Evolutionary conservation across 2,329 filamentous ascomycete species (phyloP), one percentile per base, ranked within the genome.

Genomic region (Cladosporium cucumerinum): DNA sequence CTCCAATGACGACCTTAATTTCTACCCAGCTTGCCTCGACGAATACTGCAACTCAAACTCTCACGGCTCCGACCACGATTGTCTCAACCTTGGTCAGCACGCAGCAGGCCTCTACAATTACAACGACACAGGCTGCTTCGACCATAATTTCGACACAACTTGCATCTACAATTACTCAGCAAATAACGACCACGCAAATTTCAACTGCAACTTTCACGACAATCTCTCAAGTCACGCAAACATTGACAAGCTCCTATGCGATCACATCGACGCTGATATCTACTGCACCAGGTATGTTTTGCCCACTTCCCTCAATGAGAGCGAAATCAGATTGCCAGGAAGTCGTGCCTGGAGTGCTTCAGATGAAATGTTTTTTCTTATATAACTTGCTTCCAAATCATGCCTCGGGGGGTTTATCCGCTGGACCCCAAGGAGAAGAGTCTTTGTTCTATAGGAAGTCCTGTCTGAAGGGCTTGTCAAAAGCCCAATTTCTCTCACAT

Each of bases 161-260:
- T 23, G 57, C 57, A 16, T 48, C 57, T 5, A 59, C 57, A 6
- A 21, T 48, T 6, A 59, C 57, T 3, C 57, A 59, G 57, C 36
- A 59, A 48, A 59, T 59, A 5, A 61, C 48, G 3, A 52, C 58
- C 5, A 61, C 58, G n/a, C 28, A 61, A 12, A 30, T 49, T 6
- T 21, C 39, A 2, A 60, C 57, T 7, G 49, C 60, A 12, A 57
- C 51, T 16, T 48, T 48, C 61, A 63, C 61, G 21, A 63, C 61
- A 6, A 21, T 63, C 7, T 62, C 60, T 34, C 25, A 55, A 23
- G 48, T 43, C 32, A 55, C 60, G 12, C 48, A 62, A 28, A 62
- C 60, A 21, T 23, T 54, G 25, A 62, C 49, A n/a, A 55, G 32
- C 32, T 62, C 60, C 8, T 62, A 62, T 55, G 60, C 60, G 5